Evolutionary conservation across 2,329 filamentous ascomycete species (phyloP).

Genomic region (Xylaria sp.): DNA sequence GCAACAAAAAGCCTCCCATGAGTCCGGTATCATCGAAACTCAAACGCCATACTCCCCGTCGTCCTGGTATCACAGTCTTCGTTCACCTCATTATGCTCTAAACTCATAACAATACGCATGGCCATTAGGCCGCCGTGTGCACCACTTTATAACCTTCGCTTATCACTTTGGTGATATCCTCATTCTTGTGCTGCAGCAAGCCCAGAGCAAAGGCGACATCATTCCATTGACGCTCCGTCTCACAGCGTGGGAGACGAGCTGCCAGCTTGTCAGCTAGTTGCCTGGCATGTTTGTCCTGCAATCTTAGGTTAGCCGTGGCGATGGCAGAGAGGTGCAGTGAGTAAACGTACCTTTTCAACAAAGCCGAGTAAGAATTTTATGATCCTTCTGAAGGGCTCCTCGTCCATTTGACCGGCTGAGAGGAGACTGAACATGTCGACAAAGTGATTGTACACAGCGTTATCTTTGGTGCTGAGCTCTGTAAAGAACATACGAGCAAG

Average conservation of each 20-base stretch:
- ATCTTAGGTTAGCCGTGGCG: slow-evolving; percentile 22
- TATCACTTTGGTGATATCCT: slow-evolving; percentile 83
- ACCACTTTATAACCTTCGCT: slow-evolving; percentile 81
- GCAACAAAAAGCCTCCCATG: not conserved
- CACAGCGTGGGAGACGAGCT: slow-evolving; percentile 83
- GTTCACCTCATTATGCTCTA: slow-evolving; percentile 12
- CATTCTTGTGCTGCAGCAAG: slow-evolving; percentile 90
- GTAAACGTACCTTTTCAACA: slow-evolving; percentile 83
- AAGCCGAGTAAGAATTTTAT: slow-evolving; percentile 94
- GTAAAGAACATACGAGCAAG: slow-evolving; percentile 98
- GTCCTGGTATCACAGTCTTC: slow-evolving; percentile 29
- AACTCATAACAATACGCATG: slow-evolving; percentile 1
- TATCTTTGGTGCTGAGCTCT: slow-evolving; percentile 96
- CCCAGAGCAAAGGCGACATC: slow-evolving; percentile 94
- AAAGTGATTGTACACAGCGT: slow-evolving; percentile 99
- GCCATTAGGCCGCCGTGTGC: slow-evolving; percentile 62
- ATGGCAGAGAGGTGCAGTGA: not conserved
- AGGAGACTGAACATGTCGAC: slow-evolving; percentile 98
- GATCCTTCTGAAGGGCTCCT: slow-evolving; percentile 86
- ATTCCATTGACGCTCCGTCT: slow-evolving; percentile 96
- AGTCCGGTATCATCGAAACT: not conserved
- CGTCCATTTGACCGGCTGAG: slow-evolving; percentile 84
- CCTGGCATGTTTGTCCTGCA: slow-evolving; percentile 93
- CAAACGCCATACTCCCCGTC: slow-evolving; percentile 32
- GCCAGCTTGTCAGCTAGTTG: slow-evolving; percentile 94